Evolutionary conservation across 2,329 filamentous ascomycete species (phyloP), one percentile per base, ranked within the genome.

Genomic region (Stachybotrys chartarum): DNA sequence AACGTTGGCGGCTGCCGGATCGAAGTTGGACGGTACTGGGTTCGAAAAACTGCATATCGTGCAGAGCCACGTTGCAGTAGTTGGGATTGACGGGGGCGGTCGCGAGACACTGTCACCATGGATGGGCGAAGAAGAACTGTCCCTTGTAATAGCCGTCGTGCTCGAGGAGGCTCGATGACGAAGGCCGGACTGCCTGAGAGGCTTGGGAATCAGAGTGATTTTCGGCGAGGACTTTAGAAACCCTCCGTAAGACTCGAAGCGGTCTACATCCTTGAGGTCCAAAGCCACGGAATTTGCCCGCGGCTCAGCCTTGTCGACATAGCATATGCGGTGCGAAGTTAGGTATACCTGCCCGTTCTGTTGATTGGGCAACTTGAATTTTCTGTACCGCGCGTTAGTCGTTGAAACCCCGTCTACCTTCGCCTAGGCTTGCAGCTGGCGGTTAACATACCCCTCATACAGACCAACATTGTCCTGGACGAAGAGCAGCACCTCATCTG

Each of bases 381-480:
- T 97, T 63, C 91, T 96, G 64, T 44, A 24, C n/a, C 30, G 52
- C 49, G 30, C 55, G 62, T 59, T 42, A 64, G 60, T 53, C 24
- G 10, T 6, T 35, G 47, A 14, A 42, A 10, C 3, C 35, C 2
- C 3, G 24, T 24, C 35, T 5, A 10, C 35, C 35, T 14, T 42
- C 35, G 35, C 3, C 35, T 10, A 42, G 11, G 16, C 44, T 44
- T 50, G 49, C 47, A 31, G 42, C 16, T 18, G 52, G 47, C 42
- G 59, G 54, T 10, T 52, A 52, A 76, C 85, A 75, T 80, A 96
- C 91, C 94, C 94, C 80, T 97, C 91, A 76, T 99, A 99, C 59
- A 99, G 80, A 63, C 94, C 94, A 65, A 99, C 92, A 71, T 91
- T 92, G 79, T 97, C 92, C 77, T 97, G 93, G 56, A 99, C 93